phyloP scores from a whole-genome alignment of 140 eudicot species.

The Flaveria floridana region DNA sequence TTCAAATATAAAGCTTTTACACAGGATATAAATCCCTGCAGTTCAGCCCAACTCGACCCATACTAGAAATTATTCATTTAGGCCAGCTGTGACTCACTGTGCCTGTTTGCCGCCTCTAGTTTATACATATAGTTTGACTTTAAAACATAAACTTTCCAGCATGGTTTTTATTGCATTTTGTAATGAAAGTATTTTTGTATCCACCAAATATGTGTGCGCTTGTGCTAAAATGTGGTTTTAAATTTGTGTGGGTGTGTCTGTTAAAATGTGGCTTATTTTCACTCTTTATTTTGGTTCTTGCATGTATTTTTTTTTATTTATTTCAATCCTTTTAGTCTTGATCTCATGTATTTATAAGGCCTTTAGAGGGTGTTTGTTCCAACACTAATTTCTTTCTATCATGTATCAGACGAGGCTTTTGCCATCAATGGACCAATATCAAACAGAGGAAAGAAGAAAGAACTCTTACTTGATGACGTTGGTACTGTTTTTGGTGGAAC shows the following conservation, averaged over 20 bases:
- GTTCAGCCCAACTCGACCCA: background rate
- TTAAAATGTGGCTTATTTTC: conserved; percentile 2
- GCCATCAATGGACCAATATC: conserved; percentile 68
- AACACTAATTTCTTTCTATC: background rate
- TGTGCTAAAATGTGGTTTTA: background rate
- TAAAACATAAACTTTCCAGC: no score
- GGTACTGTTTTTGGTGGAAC: conserved; percentile 53
- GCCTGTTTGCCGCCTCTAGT: background rate
- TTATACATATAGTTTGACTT: background rate
- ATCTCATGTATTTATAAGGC: background rate
- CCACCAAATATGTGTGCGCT: background rate
- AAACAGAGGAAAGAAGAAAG: conserved; percentile 81
- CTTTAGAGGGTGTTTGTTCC: background rate
- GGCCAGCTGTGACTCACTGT: background rate
- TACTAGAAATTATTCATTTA: background rate
- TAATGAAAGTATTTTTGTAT: no score
- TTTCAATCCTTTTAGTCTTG: background rate
- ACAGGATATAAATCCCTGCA: background rate
- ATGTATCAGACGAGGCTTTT: conserved; percentile 60
- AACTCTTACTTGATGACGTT: conserved; percentile 73
- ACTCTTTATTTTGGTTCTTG: background rate
- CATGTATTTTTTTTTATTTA: background rate
- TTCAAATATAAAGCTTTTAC: background rate
- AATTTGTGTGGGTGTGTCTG: background rate
- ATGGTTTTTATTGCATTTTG: no score